These are phyloP conservation scores for Metrosideros polymorpha DNA, from an alignment of 441 rosid genomes.

Conservation along the genomic window DNA sequence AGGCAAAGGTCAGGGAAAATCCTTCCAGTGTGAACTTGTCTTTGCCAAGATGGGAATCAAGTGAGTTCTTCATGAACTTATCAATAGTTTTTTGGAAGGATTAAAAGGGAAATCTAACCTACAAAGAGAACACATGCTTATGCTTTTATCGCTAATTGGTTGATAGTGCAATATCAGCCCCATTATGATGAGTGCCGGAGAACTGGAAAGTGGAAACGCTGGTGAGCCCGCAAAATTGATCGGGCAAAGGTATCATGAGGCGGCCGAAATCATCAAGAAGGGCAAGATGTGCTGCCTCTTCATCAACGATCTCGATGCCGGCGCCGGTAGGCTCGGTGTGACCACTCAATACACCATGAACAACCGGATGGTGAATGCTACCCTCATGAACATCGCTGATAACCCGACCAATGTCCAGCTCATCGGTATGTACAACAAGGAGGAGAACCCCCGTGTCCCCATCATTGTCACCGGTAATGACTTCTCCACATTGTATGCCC, in stretches of 20 bases:
- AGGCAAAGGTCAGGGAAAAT: constrained; percentile 14
- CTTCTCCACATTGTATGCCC: constrained; percentile 11
- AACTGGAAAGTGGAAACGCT: constrained; percentile 12
- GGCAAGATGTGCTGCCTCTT: constrained; percentile 14
- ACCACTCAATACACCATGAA: constrained; percentile 10
- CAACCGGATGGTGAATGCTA: constrained; percentile 15
- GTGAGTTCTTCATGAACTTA: not conserved
- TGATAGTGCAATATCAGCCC: not conserved
- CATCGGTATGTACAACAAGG: constrained; percentile 12
- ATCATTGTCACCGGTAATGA: constrained; percentile 12
- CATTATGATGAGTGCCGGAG: constrained; percentile 17
- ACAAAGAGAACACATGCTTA: not conserved
- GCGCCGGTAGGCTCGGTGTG: constrained; percentile 7
- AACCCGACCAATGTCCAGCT: constrained; percentile 14
- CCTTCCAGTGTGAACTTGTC: constrained; percentile 13
- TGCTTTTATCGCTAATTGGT: not conserved
- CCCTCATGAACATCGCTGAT: constrained; percentile 15
- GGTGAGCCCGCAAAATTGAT: constrained; percentile 15
- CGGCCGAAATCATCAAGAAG: constrained; percentile 13
- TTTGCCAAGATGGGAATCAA: constrained; percentile 12
- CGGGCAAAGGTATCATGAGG: constrained; percentile 11
- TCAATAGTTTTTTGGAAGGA: not conserved
- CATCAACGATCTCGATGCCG: constrained; percentile 13
- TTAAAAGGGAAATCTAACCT: not conserved
- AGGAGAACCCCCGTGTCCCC: constrained; percentile 9